Evolutionary conservation across 129 eudicot species (phyloP), one percentile per base, ranked within the genome.

Genomic region (Arctium lappa): DNA sequence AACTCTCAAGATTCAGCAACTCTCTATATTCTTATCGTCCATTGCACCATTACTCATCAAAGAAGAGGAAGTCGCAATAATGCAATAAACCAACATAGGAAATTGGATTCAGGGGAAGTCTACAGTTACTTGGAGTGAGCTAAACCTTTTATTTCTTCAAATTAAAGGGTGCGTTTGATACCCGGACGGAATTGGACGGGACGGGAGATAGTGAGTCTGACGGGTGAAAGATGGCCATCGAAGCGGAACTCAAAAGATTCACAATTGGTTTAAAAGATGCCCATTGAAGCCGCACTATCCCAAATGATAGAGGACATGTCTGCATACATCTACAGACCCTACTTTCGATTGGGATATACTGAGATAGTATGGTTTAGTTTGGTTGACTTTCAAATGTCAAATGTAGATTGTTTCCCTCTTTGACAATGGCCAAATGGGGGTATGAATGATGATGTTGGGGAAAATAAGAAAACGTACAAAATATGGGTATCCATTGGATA

Each of bases 51-150:
- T 32, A 71, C 73, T 32, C 75, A 68, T 72, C 81, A 81, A 80
- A 81, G 88, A 84, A 53, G 76, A 68, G 70, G n/a, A 68, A 73
- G 48, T 2, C 13, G 60, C 38, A 65, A 36, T 36, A 56, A 68
- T 40, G 36, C 72, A 69, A 40, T 76, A 73, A 37, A 69, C 66
- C 27, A 68, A 33, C 71, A 84, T 38, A 84, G 77, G 74, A 89
- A 80, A 87, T 86, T 91, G 77, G 75, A 88, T 73, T 80, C 85
- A 42, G 22, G 63, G 22, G 72, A 69, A 66, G 85, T 93, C 70
- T 80, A 85, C 22, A 60, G 30, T 81, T 86, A 88, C 87, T 65
- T 92, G 79, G 91, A 88, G 97, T 92, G 81, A 86, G 94, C 11
- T 81, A 69, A 39, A 72, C 63, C 16, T 27, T 72, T 70, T 32